A percentile compares a stretch with the other conserved stretches of the same genome.
Conservation (phyloP, 208 protist species). For the Crithidia expoeki region DNA sequence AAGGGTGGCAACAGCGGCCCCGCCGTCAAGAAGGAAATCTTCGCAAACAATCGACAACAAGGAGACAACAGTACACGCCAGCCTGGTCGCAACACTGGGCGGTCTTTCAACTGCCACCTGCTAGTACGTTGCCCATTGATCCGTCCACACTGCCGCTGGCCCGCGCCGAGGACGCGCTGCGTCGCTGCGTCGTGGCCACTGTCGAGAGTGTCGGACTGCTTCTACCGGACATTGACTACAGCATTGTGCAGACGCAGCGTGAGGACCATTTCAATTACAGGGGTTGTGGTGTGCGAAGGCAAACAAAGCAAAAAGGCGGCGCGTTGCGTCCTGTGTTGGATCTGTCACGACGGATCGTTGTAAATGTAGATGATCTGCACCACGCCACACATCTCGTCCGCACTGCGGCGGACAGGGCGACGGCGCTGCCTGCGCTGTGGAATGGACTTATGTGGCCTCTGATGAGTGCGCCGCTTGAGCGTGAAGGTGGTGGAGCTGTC, state of each 20-base stretch:
- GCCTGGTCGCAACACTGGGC: constrained; percentile 31
- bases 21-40: background rate
- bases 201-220: constrained; percentile 49
- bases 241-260: constrained; percentile 20
- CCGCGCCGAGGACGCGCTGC: constrained; percentile 31
- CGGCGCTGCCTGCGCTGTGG: constrained; percentile 31
- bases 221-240: constrained; percentile 66
- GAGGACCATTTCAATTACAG: background rate
- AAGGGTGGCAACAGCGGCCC: background rate
- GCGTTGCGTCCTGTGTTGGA: background rate
- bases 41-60: background rate
- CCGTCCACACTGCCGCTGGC: constrained; percentile 14
- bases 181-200: constrained; percentile 59
- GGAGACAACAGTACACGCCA: background rate
- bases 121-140: background rate
- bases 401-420: constrained; percentile 20
- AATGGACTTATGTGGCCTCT: constrained; percentile 60
- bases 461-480: constrained; percentile 4
- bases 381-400: constrained; percentile 48
- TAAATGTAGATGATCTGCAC: constrained; percentile 53
- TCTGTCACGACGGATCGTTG: constrained; percentile 22
- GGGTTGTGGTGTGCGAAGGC: background rate
- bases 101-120: constrained; percentile 19
- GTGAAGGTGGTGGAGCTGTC: background rate
- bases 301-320: constrained; percentile 1